Evolutionary conservation across 2,329 filamentous ascomycete genomes (phyloP).

Genomic region (Capronia americana): DNA sequence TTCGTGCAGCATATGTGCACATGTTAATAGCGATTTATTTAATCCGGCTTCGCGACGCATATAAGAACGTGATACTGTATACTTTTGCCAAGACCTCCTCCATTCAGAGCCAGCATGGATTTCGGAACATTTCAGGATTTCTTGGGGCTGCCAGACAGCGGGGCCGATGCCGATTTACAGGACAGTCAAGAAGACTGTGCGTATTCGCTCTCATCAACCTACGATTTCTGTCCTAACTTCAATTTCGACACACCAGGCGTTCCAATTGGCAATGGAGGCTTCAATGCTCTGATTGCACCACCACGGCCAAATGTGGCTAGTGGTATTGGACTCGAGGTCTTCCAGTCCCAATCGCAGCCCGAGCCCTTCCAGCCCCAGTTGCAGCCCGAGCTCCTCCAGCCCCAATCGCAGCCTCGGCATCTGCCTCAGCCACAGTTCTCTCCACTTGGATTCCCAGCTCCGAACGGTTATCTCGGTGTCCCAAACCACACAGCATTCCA

Average conservation of each 20-base stretch:
- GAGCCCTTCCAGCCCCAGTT: no score
- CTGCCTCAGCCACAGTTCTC: neutral
- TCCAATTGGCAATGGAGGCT: neutral
- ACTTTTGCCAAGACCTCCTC: neutral
- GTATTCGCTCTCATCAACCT: neutral
- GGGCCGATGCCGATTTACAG: no score
- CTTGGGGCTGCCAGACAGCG: no score
- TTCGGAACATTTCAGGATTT: neutral
- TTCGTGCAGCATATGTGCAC: neutral
- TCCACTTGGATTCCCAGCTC: slow-evolving; percentile 10
- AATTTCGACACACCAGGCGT: neutral
- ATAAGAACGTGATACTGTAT: neutral
- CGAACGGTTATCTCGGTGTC: slow-evolving; percentile 34
- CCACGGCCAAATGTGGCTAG: neutral
- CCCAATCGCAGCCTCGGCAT: no score
- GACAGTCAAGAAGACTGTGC: no score
- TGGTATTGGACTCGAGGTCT: no score
- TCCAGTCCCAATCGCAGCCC: no score
- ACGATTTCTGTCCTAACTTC: neutral
- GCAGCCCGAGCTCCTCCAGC: no score
- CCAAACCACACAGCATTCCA: slow-evolving; percentile 12
- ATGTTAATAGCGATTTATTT: neutral
- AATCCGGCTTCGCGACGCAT: neutral
- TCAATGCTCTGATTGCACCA: neutral
- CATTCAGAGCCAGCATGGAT: neutral